Base-by-base conservation (phyloP, 257 asterid genomes). In the Nicotiana obtusifolia region DNA sequence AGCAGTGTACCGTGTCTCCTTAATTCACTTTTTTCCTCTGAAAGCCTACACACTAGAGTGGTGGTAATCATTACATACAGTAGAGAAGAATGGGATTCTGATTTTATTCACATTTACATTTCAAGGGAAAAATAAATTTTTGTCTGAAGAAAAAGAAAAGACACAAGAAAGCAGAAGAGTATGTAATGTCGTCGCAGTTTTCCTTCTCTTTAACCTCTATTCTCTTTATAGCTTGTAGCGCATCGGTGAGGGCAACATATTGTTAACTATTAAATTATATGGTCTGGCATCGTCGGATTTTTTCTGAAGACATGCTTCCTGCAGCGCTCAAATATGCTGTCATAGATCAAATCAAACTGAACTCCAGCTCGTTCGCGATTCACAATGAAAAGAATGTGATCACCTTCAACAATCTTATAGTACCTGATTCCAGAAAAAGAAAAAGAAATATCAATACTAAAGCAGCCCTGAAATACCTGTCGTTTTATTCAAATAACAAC, bases 301-400 rank as follows among this genome's bases (percentile, higher is more conserved):
- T 84, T 93, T 81, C 93, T 88, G 73, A 95, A 93, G 1, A 83
- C 97, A 41, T 94, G 98, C 84, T 94, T 95, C 83, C 99, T 94
- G 85, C 98, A 94, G 5, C 98, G 90, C 77, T 95, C 98, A 19
- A 95, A 95, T 64, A 95, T 95, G 91, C 97, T 88, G 78, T 95
- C 99, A 54, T 95, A 95, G 80, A 96, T 90, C 90, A 96, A 83
- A 86, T 96, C 98, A 31, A 96, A 96, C 41, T 96, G 92, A 64
- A 93, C 90, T 17, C 98, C 97, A 0, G 98, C 99, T 78, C 99
- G 91, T 86, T 96, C 99, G 24, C 98, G 89, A 86, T 96, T 96
- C 77, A 96, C 87, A 33, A 96, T 89, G 91, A 94, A 96, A 73
- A 94, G 93, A 83, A 94, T 91, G 87, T 96, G 99, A 83, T 96